Evolutionary conservation across 371 early-diverging fungal species (phyloP), one percentile per base, ranked within the genome.

Genomic region (Fennellomyces sp.): DNA sequence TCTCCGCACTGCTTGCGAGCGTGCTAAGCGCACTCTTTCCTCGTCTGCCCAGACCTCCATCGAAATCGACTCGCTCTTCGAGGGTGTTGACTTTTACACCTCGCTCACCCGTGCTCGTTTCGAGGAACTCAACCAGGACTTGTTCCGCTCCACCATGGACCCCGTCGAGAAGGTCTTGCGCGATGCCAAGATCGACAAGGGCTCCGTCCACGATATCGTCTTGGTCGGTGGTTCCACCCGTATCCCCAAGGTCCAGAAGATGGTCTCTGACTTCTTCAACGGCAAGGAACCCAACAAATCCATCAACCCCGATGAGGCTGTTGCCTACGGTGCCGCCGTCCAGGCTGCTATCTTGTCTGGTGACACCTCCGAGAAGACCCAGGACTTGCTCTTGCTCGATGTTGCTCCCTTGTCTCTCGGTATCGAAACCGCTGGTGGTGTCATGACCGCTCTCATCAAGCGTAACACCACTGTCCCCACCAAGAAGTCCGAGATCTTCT

Each of bases 211-310:
- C 75, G 95, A 97, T 69, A 95, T 98, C 68, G 95, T 99, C 64
- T 84, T 99, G 33, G 98, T 98, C 67, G 99, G 99, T 78, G 98
- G 99, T 66, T 96, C 97, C 69, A 97, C 98, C 62, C 97, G 99
- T 89, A 99, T 99, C 78, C 99, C 99, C 84, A 97, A 95, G 90
- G 90, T 99, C 71, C 96, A 95, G 78, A 91, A 97, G 86, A 82
- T 98, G 66, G 90, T 99, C 63, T 90, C 92, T n/a, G 97, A 98
- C 84, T 95, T 86, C 83, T 99, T 99, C 86, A 93, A 94, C 84
- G 97, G 96, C 73, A 97, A 96, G 88, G 93, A 97, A 76, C 93
- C 95, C 69, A 92, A 93, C 91, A 93, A 94, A 84, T 91, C 93
- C 71, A 95, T 97, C 88, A 95, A 97, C 90, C 98, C 98, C 65